Evolutionary conservation across 1,284 basidiomycete species (phyloP).

Genomic region (Malassezia slooffiae): DNA sequence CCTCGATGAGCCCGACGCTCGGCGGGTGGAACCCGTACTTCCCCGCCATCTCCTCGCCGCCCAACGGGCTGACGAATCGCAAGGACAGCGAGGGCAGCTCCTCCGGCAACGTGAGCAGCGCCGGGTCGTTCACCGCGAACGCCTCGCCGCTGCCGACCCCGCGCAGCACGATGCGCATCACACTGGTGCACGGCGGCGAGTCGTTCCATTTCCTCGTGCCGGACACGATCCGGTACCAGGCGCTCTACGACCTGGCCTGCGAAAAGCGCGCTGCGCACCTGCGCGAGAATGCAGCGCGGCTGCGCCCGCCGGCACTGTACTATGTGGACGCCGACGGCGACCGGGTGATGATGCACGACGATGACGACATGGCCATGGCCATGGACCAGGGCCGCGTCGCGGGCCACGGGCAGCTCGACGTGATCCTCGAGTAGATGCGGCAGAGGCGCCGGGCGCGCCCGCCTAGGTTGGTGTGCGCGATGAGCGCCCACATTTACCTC

Average conservation of each 20-base stretch:
- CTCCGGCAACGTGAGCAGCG: neutral
- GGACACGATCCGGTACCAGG: too few species aligned
- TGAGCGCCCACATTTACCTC: too few species aligned
- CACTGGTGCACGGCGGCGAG: too few species aligned
- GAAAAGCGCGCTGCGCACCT: too few species aligned
- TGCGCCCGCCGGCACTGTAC: too few species aligned
- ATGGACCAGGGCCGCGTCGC: constrained; percentile 20
- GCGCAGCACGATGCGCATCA: constrained; percentile 1
- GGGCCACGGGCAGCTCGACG: constrained; percentile 20
- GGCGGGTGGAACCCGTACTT: constrained; percentile 14
- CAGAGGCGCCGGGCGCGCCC: too few species aligned
- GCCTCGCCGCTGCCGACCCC: neutral
- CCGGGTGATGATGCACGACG: constrained; percentile 33
- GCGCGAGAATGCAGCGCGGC: too few species aligned
- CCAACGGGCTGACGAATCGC: neutral
- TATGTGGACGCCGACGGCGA: constrained; percentile 45
- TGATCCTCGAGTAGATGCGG: constrained; percentile 17
- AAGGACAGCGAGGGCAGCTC: neutral
- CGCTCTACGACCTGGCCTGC: too few species aligned
- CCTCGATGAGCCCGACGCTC: too few species aligned
- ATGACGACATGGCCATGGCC: constrained; percentile 44
- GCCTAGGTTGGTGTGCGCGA: too few species aligned
- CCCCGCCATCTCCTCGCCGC: constrained; percentile 1
- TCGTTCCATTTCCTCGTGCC: too few species aligned
- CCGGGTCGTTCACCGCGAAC: neutral